These are phyloP conservation scores for Retiboletus fuscus DNA, from an alignment of 1,284 basidiomycete species.

Conservation along the genomic window DNA sequence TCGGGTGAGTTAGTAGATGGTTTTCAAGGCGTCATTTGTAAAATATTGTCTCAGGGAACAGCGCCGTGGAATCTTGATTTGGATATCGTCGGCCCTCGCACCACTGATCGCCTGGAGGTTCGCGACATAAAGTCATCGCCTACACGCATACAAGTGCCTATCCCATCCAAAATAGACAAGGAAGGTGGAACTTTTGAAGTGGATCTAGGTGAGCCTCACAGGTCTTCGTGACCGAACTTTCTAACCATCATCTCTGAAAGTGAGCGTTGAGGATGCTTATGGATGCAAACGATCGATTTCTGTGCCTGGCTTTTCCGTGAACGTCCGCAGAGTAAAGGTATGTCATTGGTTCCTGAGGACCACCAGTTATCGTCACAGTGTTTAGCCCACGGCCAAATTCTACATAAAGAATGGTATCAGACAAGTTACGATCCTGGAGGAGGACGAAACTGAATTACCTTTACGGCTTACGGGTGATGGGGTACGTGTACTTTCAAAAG, in stretches of 20 bases:
- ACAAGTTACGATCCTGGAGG: constrained; percentile 79
- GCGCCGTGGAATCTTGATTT: constrained; percentile 88
- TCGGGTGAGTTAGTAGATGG: constrained; percentile 59
- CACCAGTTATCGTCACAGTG: constrained; percentile 10
- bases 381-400: constrained; percentile 88
- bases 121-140: constrained; percentile 66
- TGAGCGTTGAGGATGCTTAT: constrained; percentile 89
- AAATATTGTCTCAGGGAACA: constrained; percentile 72
- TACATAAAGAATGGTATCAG: constrained; percentile 71
- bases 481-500: constrained; percentile 59
- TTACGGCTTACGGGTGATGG: constrained; percentile 88
- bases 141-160: constrained; percentile 72
- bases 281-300: constrained; percentile 86
- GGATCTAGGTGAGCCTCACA: constrained; percentile 68
- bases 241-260: constrained; percentile 51
- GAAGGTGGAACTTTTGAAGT: constrained; percentile 86
- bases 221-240: neutral
- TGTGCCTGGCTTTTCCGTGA: constrained; percentile 85
- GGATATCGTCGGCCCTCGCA: constrained; percentile 77
- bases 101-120: constrained; percentile 69
- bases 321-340: constrained; percentile 88
- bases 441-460: constrained; percentile 78
- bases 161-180: constrained; percentile 73
- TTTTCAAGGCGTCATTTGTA: neutral
- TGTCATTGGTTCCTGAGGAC: constrained; percentile 33